Conservation (phyloP, 352 stramenopile species). For the Pythium graminicola region DNA sequence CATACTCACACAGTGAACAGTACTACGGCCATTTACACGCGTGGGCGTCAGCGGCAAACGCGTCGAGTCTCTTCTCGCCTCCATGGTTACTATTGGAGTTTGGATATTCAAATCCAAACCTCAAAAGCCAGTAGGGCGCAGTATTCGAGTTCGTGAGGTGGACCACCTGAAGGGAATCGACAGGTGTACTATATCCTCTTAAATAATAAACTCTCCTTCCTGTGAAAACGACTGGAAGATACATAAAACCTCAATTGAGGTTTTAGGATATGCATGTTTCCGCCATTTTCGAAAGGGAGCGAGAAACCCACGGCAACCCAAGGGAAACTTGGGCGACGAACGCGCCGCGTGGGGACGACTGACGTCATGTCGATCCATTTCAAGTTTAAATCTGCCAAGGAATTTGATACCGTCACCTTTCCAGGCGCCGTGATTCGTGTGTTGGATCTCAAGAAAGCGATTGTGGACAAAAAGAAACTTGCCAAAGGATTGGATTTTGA, state of each 20-base stretch:
- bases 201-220: neutral
- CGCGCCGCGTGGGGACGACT: neutral
- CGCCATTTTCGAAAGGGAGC: neutral
- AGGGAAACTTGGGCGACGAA: neutral
- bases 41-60: neutral
- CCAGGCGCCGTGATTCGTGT: slow-evolving; percentile 80
- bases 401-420: slow-evolving; percentile 86
- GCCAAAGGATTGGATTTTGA: slow-evolving; percentile 90
- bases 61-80: too few species aligned
- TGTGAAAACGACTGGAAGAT: slow-evolving; percentile 13
- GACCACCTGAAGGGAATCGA: neutral
- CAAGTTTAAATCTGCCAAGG: slow-evolving; percentile 89
- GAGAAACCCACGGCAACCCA: neutral
- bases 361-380: slow-evolving; percentile 84
- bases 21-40: neutral
- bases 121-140: slow-evolving; percentile 24
- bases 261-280: neutral
- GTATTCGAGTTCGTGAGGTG: neutral
- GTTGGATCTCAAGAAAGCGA: slow-evolving; percentile 89
- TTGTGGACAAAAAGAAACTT: slow-evolving; percentile 91
- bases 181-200: neutral
- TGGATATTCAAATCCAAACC: slow-evolving; percentile 44
- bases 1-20: neutral
- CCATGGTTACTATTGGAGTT: too few species aligned
- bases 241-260: slow-evolving; percentile 7